These are phyloP conservation scores for Austroboletus festivus DNA, from an alignment of 768 basidiomycete species.

Conservation along the genomic window DNA sequence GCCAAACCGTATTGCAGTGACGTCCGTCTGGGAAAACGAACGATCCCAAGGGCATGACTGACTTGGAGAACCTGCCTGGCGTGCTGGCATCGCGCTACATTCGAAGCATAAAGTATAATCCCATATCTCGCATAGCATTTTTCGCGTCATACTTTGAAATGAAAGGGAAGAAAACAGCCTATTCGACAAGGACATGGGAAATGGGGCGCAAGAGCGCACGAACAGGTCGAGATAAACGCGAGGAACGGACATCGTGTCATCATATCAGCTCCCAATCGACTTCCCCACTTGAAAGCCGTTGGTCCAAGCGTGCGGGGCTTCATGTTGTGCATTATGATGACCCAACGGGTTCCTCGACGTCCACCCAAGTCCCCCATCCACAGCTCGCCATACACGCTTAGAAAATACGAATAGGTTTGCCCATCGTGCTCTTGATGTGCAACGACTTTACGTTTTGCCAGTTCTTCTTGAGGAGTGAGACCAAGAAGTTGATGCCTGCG, in stretches of 20 bases:
- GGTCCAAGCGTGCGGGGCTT: constrained; percentile 99
- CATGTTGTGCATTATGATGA: constrained; percentile 82
- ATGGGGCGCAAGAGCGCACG: constrained; percentile 8
- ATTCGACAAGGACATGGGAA: constrained; percentile 22
- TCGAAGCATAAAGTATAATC: not conserved
- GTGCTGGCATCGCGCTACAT: constrained; percentile 11
- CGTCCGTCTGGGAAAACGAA: too few relatives aligned
- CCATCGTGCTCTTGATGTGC: constrained; percentile 99
- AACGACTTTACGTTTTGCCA: constrained; percentile 99
- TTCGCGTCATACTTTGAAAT: constrained; percentile 15
- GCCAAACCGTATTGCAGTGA: too few relatives aligned
- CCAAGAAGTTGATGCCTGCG: constrained; percentile 97
- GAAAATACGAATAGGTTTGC: constrained; percentile 95
- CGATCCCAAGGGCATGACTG: not conserved
- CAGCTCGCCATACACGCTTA: constrained; percentile 35
- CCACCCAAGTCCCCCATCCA: constrained; percentile 6
- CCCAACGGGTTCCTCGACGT: constrained; percentile 22
- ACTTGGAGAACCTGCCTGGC: not conserved
- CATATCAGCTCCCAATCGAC: constrained; percentile 91
- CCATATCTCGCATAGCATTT: constrained; percentile 7
- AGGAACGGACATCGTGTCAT: constrained; percentile 27
- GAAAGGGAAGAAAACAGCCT: constrained; percentile 3
- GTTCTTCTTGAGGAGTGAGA: constrained; percentile 98
- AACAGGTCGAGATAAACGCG: constrained; percentile 10
- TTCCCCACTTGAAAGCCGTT: constrained; percentile 69